phyloP scores from a whole-genome alignment of 345 rosid genomes.

The Syzygium aromaticum region DNA sequence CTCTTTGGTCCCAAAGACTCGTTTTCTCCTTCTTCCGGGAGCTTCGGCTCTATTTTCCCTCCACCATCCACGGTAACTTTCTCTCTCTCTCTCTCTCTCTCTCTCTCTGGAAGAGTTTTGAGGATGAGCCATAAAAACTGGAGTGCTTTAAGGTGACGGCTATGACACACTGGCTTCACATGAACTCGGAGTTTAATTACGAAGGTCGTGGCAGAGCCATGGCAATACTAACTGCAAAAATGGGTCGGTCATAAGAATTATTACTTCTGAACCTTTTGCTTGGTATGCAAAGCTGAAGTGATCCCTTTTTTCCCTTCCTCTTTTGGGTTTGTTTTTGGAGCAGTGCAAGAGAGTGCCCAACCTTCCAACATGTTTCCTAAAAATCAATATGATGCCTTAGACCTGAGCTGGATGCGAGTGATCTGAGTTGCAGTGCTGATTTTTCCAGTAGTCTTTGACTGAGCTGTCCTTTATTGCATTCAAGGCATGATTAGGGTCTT shows the following conservation, averaged over 20 bases:
- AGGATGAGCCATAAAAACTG: background rate
- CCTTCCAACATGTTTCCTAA: background rate
- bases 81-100: background rate
- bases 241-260: background rate
- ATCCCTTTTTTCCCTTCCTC: background rate
- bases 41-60: constrained; percentile 46
- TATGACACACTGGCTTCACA: background rate
- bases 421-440: background rate
- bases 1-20: constrained; percentile 51
- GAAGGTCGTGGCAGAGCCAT: background rate
- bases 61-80: constrained; percentile 34
- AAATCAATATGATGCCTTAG: background rate
- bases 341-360: background rate
- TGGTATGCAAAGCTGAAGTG: background rate
- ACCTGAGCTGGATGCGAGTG: background rate
- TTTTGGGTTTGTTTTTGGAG: background rate
- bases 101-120: background rate
- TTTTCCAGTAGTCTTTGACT: background rate
- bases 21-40: constrained; percentile 23
- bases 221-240: background rate
- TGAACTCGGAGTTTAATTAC: background rate
- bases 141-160: background rate
- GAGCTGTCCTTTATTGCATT: background rate
- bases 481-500: background rate
- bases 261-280: background rate